Percentiles rank a stretch among this genome's conserved stretches.
These are phyloP conservation scores for Hypoxylon sp. DNA, from an alignment of 2,329 filamentous ascomycete species.

Conservation along the genomic window DNA sequence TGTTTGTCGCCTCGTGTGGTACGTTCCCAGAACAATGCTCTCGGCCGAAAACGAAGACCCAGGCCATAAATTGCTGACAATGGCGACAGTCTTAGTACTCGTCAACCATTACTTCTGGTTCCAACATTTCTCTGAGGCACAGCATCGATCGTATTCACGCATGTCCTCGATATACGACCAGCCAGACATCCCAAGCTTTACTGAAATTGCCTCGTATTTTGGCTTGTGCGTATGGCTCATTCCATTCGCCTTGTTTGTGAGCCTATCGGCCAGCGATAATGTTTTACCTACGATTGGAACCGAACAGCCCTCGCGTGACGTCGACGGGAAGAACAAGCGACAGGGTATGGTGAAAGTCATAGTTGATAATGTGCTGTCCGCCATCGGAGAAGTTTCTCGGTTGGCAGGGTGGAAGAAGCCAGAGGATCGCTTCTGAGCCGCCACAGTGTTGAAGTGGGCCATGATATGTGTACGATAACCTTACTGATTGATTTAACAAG, in stretches of 20 bases:
- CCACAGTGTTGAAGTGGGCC: slow-evolving; percentile 1
- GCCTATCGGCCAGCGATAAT: slow-evolving; percentile 93
- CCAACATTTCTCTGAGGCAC: slow-evolving; percentile 82
- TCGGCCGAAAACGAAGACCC: slow-evolving; percentile 1
- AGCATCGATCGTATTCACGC: slow-evolving; percentile 70
- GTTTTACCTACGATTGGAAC: slow-evolving; percentile 93
- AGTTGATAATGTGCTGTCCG: slow-evolving; percentile 70
- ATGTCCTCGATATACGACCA: slow-evolving; percentile 74
- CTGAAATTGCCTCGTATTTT: slow-evolving; percentile 96
- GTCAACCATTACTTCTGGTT: slow-evolving; percentile 98
- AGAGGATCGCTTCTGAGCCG: slow-evolving; percentile 56
- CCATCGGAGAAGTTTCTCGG: slow-evolving; percentile 63
- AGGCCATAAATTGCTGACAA: slow-evolving; percentile 40
- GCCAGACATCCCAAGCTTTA: slow-evolving; percentile 81
- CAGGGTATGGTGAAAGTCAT: slow-evolving; percentile 77
- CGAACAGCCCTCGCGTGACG: slow-evolving; percentile 68
- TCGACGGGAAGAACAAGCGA: slow-evolving; percentile 64
- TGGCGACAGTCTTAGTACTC: slow-evolving; percentile 79
- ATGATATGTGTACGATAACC: slow-evolving; percentile 26
- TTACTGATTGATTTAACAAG: not conserved
- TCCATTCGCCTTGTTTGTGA: slow-evolving; percentile 95
- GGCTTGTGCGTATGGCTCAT: slow-evolving; percentile 97
- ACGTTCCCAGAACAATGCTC: slow-evolving; percentile 54
- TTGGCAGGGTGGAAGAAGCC: slow-evolving; percentile 60
- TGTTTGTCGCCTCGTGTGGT: slow-evolving; percentile 89